Percentiles rank a stretch among this genome's conserved stretches.
phyloP scores from a whole-genome alignment of 1,284 basidiomycete species.

The Coniferiporia weirii region DNA sequence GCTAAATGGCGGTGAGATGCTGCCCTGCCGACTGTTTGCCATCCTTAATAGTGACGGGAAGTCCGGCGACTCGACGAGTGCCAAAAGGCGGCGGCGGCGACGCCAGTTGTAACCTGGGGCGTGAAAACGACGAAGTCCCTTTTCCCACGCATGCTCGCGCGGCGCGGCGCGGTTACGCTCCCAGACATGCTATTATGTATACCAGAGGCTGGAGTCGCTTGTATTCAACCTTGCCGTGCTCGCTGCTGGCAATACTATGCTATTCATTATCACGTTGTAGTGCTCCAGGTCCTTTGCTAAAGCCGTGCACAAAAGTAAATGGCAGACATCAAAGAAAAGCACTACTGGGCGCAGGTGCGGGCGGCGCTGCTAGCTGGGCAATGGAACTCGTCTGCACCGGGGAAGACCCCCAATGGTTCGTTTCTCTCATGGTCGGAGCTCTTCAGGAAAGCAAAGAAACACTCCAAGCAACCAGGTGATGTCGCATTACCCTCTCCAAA shows the following conservation, averaged over 20 bases:
- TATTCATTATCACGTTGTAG: background rate
- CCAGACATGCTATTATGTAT: no score
- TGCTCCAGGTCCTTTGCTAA: background rate
- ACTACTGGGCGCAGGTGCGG: conserved; percentile 72
- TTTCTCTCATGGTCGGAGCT: conserved; percentile 74
- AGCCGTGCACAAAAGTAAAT: conserved; percentile 21
- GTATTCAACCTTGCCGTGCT: background rate
- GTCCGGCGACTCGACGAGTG: background rate
- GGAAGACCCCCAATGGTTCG: conserved; percentile 53
- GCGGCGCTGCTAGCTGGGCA: conserved; percentile 60
- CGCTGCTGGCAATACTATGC: background rate
- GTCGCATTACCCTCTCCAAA: background rate
- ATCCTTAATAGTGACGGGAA: background rate
- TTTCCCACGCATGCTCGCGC: background rate
- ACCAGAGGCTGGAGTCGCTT: no score
- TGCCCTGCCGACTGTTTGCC: conserved; percentile 8
- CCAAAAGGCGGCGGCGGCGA: background rate
- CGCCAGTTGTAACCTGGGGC: background rate
- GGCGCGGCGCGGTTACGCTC: no score
- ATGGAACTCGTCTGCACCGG: conserved; percentile 59
- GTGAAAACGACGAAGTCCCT: background rate
- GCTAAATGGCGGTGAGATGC: conserved; percentile 7
- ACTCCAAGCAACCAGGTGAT: conserved; percentile 40
- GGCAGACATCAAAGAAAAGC: conserved; percentile 52
- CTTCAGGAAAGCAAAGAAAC: conserved; percentile 85